Conservation (phyloP, 2,329 filamentous ascomycete species). For the Epichloe glyceriae region DNA sequence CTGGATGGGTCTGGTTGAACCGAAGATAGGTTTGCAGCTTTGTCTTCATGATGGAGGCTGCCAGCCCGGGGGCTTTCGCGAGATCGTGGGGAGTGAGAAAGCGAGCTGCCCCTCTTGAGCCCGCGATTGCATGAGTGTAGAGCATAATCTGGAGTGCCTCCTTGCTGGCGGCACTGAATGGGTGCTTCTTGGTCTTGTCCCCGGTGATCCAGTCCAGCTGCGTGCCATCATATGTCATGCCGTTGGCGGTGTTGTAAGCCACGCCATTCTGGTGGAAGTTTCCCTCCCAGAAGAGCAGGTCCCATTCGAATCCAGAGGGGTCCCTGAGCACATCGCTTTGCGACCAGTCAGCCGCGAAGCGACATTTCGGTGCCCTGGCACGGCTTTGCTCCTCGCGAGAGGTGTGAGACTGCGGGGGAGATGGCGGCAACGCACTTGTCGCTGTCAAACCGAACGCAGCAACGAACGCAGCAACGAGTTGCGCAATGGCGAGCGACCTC, state of each 20-base stretch:
- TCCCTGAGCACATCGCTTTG: slow-evolving; percentile 16
- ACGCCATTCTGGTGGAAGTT: slow-evolving; percentile 29
- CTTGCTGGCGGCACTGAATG: slow-evolving; percentile 27
- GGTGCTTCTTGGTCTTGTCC: slow-evolving; percentile 20
- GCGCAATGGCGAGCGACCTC: neutral
- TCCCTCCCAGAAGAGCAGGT: slow-evolving; percentile 31
- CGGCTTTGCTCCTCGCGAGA: neutral
- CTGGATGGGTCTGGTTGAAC: slow-evolving; percentile 28
- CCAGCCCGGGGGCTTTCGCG: slow-evolving; percentile 18
- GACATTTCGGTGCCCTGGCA: slow-evolving; percentile 14
- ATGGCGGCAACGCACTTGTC: neutral
- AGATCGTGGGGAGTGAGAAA: slow-evolving; percentile 24
- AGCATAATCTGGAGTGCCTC: slow-evolving; percentile 31
- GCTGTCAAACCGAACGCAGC: neutral
- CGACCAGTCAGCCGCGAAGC: slow-evolving; percentile 18
- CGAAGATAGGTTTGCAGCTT: slow-evolving; percentile 26
- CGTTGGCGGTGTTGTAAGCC: slow-evolving; percentile 27
- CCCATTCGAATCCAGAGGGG: slow-evolving; percentile 20
- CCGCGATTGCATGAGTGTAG: slow-evolving; percentile 26
- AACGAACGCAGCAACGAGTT: neutral
- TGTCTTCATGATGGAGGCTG: slow-evolving; percentile 22
- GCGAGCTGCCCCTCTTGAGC: slow-evolving; percentile 23
- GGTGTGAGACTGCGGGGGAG: too few species aligned
- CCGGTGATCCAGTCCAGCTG: slow-evolving; percentile 26
- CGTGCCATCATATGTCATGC: slow-evolving; percentile 28